phyloP scores from a whole-genome alignment of 2,329 filamentous ascomycete genomes.

The Dendrostoma leiphaemia region DNA sequence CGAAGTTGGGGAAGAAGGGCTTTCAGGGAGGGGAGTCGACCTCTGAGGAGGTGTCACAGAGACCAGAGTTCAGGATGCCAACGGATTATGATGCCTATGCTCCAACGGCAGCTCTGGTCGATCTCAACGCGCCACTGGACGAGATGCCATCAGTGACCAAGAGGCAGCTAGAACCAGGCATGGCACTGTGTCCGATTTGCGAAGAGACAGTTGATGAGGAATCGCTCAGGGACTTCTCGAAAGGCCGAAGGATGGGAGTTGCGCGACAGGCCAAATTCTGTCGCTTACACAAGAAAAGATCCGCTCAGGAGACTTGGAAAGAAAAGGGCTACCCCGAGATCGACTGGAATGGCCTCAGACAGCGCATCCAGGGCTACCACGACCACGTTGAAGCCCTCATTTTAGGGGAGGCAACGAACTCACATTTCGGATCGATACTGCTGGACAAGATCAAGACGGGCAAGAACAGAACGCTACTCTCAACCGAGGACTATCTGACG shows the following conservation, averaged over 20 bases:
- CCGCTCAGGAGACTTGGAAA: constrained; percentile 47
- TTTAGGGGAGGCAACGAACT: constrained; percentile 45
- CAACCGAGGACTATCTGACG: constrained; percentile 56
- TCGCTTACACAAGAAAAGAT: constrained; percentile 55
- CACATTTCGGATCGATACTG: constrained; percentile 60
- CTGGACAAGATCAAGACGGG: constrained; percentile 54
- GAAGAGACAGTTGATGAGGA: constrained; percentile 53
- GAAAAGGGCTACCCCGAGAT: constrained; percentile 66
- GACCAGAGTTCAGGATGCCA: constrained; percentile 14
- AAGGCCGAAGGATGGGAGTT: constrained; percentile 49
- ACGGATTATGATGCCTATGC: constrained; percentile 12
- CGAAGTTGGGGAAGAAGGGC: background rate
- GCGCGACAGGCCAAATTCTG: constrained; percentile 64
- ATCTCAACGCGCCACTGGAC: constrained; percentile 1
- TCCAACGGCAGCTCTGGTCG: background rate
- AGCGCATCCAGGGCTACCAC: constrained; percentile 57
- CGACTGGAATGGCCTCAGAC: constrained; percentile 62
- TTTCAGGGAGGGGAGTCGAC: background rate
- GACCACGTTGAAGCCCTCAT: constrained; percentile 58
- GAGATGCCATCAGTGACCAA: background rate
- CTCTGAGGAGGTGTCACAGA: constrained; percentile 9
- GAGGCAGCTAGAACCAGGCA: background rate
- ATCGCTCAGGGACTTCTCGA: constrained; percentile 52
- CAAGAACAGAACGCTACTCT: constrained; percentile 57
- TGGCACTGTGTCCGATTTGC: constrained; percentile 66